Evolutionary conservation across 2,329 filamentous ascomycete genomes (phyloP).

Genomic region (Coniochaeta hoffmannii): DNA sequence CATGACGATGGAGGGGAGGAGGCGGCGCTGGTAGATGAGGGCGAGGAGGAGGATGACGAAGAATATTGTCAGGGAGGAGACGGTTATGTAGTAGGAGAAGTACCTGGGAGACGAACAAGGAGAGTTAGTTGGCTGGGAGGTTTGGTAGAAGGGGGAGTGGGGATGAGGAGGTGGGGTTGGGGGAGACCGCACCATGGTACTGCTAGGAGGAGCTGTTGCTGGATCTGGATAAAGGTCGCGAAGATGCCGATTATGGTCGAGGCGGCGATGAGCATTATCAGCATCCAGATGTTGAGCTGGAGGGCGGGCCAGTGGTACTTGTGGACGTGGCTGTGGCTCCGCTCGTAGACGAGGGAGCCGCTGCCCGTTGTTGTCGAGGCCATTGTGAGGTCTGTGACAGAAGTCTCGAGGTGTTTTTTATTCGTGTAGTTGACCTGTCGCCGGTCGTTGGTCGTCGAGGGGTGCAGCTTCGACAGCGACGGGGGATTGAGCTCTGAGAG

Average conservation of each 20-base stretch:
- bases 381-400: slow-evolving; percentile 15
- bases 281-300: slow-evolving; percentile 60
- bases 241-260: slow-evolving; percentile 55
- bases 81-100: slow-evolving; percentile 59
- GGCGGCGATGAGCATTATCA: slow-evolving; percentile 55
- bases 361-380: slow-evolving; percentile 22
- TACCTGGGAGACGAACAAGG: slow-evolving; percentile 42
- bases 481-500: not conserved
- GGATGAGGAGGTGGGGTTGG: not conserved
- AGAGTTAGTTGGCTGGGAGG: no score
- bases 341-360: slow-evolving; percentile 36
- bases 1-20: slow-evolving; percentile 55
- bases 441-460: not conserved
- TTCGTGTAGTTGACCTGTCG: not conserved
- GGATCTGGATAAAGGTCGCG: slow-evolving; percentile 50
- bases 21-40: slow-evolving; percentile 52
- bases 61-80: slow-evolving; percentile 49
- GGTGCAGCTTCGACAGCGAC: not conserved
- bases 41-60: slow-evolving; percentile 61
- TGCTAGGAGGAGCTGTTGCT: slow-evolving; percentile 44
- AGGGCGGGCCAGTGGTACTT: slow-evolving; percentile 63
- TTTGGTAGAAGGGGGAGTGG: not conserved
- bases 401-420: not conserved
- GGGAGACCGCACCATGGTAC: slow-evolving; percentile 49
- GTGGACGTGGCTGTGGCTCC: slow-evolving; percentile 38